Conservation (phyloP, 2,329 filamentous ascomycete genomes). For the Colletotrichum paranaense region DNA sequence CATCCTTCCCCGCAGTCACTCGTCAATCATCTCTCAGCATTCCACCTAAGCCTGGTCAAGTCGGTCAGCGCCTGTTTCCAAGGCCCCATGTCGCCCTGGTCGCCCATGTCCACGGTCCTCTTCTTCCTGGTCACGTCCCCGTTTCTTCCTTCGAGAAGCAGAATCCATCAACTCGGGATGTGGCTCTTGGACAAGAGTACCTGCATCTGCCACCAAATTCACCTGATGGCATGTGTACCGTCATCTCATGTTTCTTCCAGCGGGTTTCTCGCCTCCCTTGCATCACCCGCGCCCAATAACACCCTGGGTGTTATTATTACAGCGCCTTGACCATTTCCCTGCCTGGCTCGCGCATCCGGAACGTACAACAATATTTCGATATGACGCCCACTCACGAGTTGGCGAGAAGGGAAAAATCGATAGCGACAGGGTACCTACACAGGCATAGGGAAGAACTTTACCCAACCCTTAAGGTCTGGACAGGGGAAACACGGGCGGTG, state of each 20-base stretch:
- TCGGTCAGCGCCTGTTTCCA: slow-evolving; percentile 7
- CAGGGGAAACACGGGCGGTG: neutral
- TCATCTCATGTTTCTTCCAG: slow-evolving; percentile 21
- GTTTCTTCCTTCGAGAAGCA: slow-evolving; percentile 35
- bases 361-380: neutral
- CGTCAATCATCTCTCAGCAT: slow-evolving; percentile 11
- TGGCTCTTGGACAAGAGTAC: neutral
- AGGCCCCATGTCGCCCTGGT: neutral
- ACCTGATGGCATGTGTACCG: neutral
- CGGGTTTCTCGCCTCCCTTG: slow-evolving; percentile 22
- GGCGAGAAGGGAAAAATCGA: neutral
- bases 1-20: slow-evolving; percentile 29
- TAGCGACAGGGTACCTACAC: neutral
- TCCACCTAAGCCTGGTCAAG: neutral
- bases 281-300: slow-evolving; percentile 14
- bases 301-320: slow-evolving; percentile 4
- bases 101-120: slow-evolving; percentile 9
- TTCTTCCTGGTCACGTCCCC: slow-evolving; percentile 13
- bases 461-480: neutral
- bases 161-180: slow-evolving; percentile 13
- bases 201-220: neutral
- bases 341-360: neutral
- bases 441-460: neutral
- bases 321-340: slow-evolving; percentile 3
- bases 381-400: neutral